phyloP scores from a whole-genome alignment of 2,329 filamentous ascomycete genomes.

The Diaporthe vexans region DNA sequence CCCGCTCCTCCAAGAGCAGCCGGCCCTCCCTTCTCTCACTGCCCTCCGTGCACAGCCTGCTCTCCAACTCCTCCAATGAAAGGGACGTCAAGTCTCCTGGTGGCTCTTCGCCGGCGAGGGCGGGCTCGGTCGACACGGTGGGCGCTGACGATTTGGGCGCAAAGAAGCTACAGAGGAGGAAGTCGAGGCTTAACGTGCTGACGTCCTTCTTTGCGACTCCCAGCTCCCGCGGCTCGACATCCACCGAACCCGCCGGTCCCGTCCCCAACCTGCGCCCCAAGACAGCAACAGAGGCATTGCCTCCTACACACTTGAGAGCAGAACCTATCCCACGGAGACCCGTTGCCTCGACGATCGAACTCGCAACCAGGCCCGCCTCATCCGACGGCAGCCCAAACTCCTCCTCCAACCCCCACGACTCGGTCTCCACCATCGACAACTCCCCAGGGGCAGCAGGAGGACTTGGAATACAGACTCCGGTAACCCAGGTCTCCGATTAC shows the following conservation, averaged over 20 bases:
- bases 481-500: constrained; percentile 38
- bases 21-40: constrained; percentile 40
- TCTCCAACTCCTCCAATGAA: constrained; percentile 32
- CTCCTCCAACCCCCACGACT: constrained; percentile 37
- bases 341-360: constrained; percentile 36
- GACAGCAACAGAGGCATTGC: constrained; percentile 35
- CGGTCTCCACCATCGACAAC: constrained; percentile 40
- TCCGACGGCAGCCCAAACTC: constrained; percentile 37
- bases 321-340: constrained; percentile 23
- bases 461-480: constrained; percentile 36
- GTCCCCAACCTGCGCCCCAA: constrained; percentile 36
- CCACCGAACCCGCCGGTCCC: constrained; percentile 21
- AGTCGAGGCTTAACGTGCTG: constrained; percentile 41
- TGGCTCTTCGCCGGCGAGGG: constrained; percentile 27
- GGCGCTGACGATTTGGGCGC: constrained; percentile 30
- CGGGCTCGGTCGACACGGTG: constrained; percentile 18
- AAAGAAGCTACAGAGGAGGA: constrained; percentile 34
- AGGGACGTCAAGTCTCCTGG: constrained; percentile 33
- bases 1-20: constrained; percentile 40
- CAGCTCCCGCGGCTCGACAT: constrained; percentile 34
- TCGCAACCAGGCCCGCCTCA: constrained; percentile 24
- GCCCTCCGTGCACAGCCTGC: constrained; percentile 39
- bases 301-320: constrained; percentile 30
- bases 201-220: constrained; percentile 40
- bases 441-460: constrained; percentile 33